Conservation (phyloP, 495 filamentous ascomycete species). For the Xylaria cubensis region DNA sequence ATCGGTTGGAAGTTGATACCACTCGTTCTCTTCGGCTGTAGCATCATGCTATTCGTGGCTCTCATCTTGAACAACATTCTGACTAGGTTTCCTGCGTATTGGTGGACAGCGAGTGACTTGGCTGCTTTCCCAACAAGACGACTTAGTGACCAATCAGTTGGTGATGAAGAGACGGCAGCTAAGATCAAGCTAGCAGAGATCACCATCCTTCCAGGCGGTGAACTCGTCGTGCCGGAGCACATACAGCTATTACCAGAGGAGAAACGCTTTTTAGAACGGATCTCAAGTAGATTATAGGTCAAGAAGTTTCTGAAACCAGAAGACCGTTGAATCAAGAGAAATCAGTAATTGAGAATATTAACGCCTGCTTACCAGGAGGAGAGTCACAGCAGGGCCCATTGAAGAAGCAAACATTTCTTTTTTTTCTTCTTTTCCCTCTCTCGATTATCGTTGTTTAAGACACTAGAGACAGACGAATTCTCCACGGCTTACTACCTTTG, state of each 20-base stretch:
- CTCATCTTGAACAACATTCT: conserved; percentile 79
- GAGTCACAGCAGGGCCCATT: background rate
- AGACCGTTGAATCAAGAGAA: background rate
- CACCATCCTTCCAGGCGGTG: conserved; percentile 37
- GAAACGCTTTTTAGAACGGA: conserved; percentile 46
- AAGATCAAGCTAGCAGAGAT: conserved; percentile 33
- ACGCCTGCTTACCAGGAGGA: background rate
- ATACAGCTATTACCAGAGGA: conserved; percentile 50
- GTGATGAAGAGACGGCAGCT: conserved; percentile 28
- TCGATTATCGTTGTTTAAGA: background rate
- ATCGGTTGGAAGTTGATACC: conserved; percentile 80
- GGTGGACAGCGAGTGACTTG: conserved; percentile 67
- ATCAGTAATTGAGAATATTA: background rate
- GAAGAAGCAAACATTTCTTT: background rate
- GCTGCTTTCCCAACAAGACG: conserved; percentile 29
- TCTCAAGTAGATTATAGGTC: conserved; percentile 43
- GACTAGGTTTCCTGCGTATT: conserved; percentile 78
- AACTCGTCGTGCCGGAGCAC: conserved; percentile 44
- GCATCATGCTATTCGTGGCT: conserved; percentile 70
- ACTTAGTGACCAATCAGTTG: conserved; percentile 18
- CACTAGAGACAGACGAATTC: background rate
- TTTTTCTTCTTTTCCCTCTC: background rate
- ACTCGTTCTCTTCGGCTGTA: conserved; percentile 68
- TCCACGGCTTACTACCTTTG: background rate
- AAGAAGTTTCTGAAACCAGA: background rate